Conservation (phyloP, 768 basidiomycete genomes). For the Lactarius sp. region DNA sequence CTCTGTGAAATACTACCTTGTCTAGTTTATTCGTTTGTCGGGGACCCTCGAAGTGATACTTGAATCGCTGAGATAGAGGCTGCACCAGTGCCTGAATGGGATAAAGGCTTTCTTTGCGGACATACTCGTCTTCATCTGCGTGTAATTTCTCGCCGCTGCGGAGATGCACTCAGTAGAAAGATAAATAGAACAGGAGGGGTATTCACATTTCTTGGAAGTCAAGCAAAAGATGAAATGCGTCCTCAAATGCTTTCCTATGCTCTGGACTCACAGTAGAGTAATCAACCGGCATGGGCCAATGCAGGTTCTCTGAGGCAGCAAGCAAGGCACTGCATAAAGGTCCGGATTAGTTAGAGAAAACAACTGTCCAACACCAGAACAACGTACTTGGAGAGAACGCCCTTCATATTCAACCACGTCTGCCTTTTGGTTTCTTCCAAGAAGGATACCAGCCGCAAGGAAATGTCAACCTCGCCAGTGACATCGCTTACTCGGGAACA, state of each 20-base stretch:
- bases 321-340: slow-evolving; percentile 49
- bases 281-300: slow-evolving; percentile 81
- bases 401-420: slow-evolving; percentile 77
- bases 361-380: background rate
- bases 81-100: slow-evolving; percentile 80
- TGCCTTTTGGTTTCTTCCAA: slow-evolving; percentile 56
- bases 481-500: slow-evolving; percentile 45
- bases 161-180: slow-evolving; percentile 5
- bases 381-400: slow-evolving; percentile 50
- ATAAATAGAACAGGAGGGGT: slow-evolving; percentile 1
- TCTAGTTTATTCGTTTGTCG: slow-evolving; percentile 87
- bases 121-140: slow-evolving; percentile 22
- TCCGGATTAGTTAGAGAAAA: slow-evolving; percentile 13
- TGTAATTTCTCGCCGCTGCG: slow-evolving; percentile 52
- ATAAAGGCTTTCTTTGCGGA: slow-evolving; percentile 61
- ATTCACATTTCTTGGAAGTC: slow-evolving; percentile 74
- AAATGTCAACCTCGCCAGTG: slow-evolving; percentile 37
- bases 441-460: slow-evolving; percentile 57
- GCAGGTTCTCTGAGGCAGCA: slow-evolving; percentile 60
- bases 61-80: slow-evolving; percentile 82
- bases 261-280: slow-evolving; percentile 48
- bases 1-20: slow-evolving; percentile 50
- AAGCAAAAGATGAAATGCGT: slow-evolving; percentile 70
- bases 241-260: slow-evolving; percentile 63
- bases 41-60: slow-evolving; percentile 88